These are phyloP conservation scores for Salix suchowensis DNA, from an alignment of 345 rosid species.

Conservation along the genomic window DNA sequence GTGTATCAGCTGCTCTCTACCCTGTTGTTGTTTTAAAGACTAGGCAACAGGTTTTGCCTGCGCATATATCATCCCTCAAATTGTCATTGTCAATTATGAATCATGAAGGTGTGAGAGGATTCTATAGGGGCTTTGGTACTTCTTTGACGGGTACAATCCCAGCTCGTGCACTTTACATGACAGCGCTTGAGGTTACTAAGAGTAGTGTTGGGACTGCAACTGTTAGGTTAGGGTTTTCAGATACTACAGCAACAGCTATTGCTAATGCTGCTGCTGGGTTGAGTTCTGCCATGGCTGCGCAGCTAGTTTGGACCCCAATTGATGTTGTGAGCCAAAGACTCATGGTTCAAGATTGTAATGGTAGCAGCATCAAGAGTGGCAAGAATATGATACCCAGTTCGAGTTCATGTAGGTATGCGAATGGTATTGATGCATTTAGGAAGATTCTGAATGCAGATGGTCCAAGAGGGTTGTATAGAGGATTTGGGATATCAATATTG, in stretches of 20 bases:
- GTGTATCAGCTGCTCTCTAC: slow-evolving; percentile 84
- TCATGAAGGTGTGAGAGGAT: slow-evolving; percentile 71
- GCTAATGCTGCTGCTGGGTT: slow-evolving; percentile 85
- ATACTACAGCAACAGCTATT: slow-evolving; percentile 54
- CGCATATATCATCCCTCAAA: slow-evolving; percentile 51
- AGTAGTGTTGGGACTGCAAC: slow-evolving; percentile 67
- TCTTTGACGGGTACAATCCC: slow-evolving; percentile 90
- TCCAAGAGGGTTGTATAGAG: slow-evolving; percentile 75
- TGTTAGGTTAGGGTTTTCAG: slow-evolving; percentile 67
- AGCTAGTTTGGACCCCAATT: slow-evolving; percentile 81
- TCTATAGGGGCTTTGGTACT: slow-evolving; percentile 83
- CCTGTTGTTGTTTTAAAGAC: slow-evolving; percentile 82
- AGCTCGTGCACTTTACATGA: slow-evolving; percentile 89
- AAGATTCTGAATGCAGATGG: slow-evolving; percentile 75
- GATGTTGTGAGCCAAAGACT: slow-evolving; percentile 93
- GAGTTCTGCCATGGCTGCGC: slow-evolving; percentile 88
- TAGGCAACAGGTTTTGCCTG: slow-evolving; percentile 65
- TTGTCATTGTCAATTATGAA: slow-evolving; percentile 58
- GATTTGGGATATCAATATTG: slow-evolving; percentile 88
- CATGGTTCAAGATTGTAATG: slow-evolving; percentile 66
- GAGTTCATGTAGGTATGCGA: slow-evolving; percentile 42
- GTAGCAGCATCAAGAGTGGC: slow-evolving; percentile 8
- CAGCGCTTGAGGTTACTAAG: slow-evolving; percentile 83
- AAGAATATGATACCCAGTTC: slow-evolving; percentile 31
- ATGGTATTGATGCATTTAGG: slow-evolving; percentile 76